A percentile compares a stretch with the other conserved stretches of the same genome.
Conservation (phyloP, 345 rosid genomes). For the Lumnitzera littorea region DNA sequence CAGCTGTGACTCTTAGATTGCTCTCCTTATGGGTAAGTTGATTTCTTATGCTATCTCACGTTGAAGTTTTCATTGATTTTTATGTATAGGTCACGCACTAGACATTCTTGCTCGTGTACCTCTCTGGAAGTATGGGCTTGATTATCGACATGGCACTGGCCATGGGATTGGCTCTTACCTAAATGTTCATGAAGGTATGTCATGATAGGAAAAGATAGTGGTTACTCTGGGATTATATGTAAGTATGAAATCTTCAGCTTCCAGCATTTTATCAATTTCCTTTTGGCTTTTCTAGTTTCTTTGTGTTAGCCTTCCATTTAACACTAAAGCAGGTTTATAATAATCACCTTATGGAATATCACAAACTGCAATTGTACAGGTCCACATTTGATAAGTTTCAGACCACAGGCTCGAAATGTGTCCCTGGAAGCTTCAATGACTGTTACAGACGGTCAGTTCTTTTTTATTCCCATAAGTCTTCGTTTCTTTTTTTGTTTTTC, state of each 20-base stretch:
- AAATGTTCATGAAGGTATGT: slow-evolving; percentile 89
- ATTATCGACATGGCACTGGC: slow-evolving; percentile 97
- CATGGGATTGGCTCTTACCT: slow-evolving; percentile 98
- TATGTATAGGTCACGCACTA: slow-evolving; percentile 60
- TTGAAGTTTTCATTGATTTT: not conserved
- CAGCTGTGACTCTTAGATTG: not conserved
- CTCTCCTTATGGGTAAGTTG: not conserved
- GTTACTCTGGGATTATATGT: too few species aligned
- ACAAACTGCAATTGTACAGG: slow-evolving; percentile 40
- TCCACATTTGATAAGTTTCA: slow-evolving; percentile 85
- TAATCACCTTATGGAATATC: too few species aligned
- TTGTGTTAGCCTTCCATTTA: too few species aligned
- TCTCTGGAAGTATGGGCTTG: slow-evolving; percentile 89
- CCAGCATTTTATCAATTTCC: not conserved
- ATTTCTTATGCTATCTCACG: too few species aligned
- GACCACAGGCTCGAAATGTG: slow-evolving; percentile 75
- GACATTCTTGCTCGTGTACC: slow-evolving; percentile 93
- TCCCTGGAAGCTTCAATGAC: slow-evolving; percentile 98
- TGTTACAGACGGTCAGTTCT: slow-evolving; percentile 81
- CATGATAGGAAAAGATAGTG: slow-evolving; percentile 7
- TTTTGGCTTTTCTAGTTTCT: not conserved
- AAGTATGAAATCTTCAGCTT: too few species aligned
- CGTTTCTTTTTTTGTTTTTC: not conserved
- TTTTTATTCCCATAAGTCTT: not conserved
- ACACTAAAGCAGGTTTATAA: too few species aligned